Conservation (phyloP, 73 alveolate genomes). For the Paramecium bursaria region DNA sequence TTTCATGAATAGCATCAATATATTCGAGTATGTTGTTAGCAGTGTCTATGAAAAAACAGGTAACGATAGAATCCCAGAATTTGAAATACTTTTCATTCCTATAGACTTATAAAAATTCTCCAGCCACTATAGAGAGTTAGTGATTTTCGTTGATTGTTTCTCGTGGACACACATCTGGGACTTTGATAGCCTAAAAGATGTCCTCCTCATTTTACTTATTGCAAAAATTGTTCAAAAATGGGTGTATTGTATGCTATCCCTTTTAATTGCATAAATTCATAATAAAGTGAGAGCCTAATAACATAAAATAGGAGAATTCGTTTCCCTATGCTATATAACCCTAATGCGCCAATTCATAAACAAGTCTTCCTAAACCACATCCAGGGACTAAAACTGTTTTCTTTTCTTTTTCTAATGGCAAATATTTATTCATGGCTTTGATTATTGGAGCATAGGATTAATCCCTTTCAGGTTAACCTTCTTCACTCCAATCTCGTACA, state of each 20-base stretch:
- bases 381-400: constrained; percentile 96
- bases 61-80: constrained; percentile 90
- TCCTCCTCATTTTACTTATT: constrained; percentile 80
- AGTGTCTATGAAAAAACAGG: constrained; percentile 97
- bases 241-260: constrained; percentile 81
- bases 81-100: constrained; percentile 70
- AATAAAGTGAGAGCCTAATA: constrained; percentile 88
- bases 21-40: constrained; percentile 96
- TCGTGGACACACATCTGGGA: constrained; percentile 81
- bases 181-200: constrained; percentile 74
- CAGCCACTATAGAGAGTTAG: constrained; percentile 91
- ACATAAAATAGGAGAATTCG: constrained; percentile 97
- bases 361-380: constrained; percentile 95
- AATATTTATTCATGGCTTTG: constrained; percentile 73
- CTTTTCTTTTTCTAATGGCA: constrained; percentile 52
- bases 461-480: constrained; percentile 88
- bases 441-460: constrained; percentile 79
- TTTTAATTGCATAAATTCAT: constrained; percentile 83
- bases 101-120: constrained; percentile 95
- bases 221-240: constrained; percentile 88
- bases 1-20: constrained; percentile 90
- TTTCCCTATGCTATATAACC: constrained; percentile 98
- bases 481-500: constrained; percentile 96
- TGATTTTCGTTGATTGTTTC: constrained; percentile 74
- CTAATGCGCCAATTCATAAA: constrained; percentile 93